Conservation (phyloP, 108 stramenopile species). For the Fragilaria crotonensis region DNA sequence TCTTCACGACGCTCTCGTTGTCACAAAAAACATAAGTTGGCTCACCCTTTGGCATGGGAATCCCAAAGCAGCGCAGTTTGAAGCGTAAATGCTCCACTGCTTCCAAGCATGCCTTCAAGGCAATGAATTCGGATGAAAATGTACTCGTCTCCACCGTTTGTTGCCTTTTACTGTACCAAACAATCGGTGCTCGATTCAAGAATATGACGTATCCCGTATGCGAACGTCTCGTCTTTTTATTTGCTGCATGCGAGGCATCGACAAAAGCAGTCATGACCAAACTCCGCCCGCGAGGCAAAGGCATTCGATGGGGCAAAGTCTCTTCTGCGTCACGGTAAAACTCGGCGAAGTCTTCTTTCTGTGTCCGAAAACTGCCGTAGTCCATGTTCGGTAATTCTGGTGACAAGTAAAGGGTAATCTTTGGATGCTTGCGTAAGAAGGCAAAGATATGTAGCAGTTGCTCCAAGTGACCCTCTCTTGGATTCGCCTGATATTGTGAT, state of each 20-base stretch:
- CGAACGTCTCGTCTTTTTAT: conserved; percentile 32
- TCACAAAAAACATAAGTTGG: too few relatives aligned
- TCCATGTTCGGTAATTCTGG: conserved; percentile 2
- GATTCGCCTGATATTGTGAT: conserved; percentile 16
- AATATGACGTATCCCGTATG: conserved; percentile 46
- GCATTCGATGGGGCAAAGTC: conserved; percentile 6
- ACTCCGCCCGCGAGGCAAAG: conserved; percentile 5
- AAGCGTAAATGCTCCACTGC: too few relatives aligned
- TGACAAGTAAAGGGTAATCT: conserved; percentile 5
- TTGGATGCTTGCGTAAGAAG: conserved; percentile 9
- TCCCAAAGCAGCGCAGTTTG: too few relatives aligned
- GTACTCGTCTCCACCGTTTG: too few relatives aligned
- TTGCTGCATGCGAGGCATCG: conserved; percentile 37
- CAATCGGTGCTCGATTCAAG: conserved; percentile 21
- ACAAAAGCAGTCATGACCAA: conserved; percentile 5
- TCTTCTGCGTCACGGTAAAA: conserved; percentile 13
- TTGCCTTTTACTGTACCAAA: conserved; percentile 29
- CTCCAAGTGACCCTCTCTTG: conserved; percentile 25
- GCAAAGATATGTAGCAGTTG: conserved; percentile 22
- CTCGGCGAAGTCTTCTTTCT: background rate
- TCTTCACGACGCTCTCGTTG: too few relatives aligned
- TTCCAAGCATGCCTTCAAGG: too few relatives aligned
- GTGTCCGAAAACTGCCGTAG: background rate
- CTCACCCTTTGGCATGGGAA: too few relatives aligned
- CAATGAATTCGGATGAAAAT: too few relatives aligned